Conservation (phyloP, 1,284 basidiomycete genomes). For the Agaricales sp. region DNA sequence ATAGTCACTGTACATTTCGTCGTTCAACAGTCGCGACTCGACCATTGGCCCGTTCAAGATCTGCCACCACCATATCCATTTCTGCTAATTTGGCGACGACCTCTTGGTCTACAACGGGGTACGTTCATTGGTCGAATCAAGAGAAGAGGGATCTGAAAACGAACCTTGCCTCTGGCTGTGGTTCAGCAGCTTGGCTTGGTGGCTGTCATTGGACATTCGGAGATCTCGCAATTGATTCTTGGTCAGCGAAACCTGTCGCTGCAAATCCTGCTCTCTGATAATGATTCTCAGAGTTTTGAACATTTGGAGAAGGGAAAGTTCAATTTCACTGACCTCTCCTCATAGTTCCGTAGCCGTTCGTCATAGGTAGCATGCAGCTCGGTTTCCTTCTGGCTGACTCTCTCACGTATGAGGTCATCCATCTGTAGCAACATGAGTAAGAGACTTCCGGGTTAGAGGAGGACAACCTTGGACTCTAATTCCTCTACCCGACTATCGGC, state of each 20-base stretch:
- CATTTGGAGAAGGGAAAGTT: not conserved
- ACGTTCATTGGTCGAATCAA: not conserved
- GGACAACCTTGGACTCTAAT: slow-evolving; percentile 65
- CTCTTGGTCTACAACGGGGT: slow-evolving; percentile 73
- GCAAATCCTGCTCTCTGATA: slow-evolving; percentile 80
- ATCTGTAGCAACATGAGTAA: slow-evolving; percentile 40
- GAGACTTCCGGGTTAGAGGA: no score
- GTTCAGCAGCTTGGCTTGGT: slow-evolving; percentile 84
- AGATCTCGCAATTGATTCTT: slow-evolving; percentile 87
- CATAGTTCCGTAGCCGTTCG: slow-evolving; percentile 89
- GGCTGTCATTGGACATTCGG: slow-evolving; percentile 83
- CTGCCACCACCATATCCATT: slow-evolving; percentile 86
- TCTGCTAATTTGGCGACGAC: slow-evolving; percentile 82
- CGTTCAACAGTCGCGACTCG: slow-evolving; percentile 88
- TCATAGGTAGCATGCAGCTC: slow-evolving; percentile 95
- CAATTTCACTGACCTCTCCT: slow-evolving; percentile 67
- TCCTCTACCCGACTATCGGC: slow-evolving; percentile 65
- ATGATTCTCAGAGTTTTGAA: slow-evolving; percentile 3
- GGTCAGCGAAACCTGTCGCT: slow-evolving; percentile 75
- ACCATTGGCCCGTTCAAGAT: slow-evolving; percentile 88
- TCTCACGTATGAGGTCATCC: slow-evolving; percentile 83
- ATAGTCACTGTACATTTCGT: slow-evolving; percentile 57
- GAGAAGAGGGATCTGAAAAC: slow-evolving; percentile 10
- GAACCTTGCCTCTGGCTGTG: slow-evolving; percentile 81
- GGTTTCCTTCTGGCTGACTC: slow-evolving; percentile 84